Evolutionary conservation across 495 filamentous ascomycete species (phyloP).

Genomic region (Trypethelium eluteriae): DNA sequence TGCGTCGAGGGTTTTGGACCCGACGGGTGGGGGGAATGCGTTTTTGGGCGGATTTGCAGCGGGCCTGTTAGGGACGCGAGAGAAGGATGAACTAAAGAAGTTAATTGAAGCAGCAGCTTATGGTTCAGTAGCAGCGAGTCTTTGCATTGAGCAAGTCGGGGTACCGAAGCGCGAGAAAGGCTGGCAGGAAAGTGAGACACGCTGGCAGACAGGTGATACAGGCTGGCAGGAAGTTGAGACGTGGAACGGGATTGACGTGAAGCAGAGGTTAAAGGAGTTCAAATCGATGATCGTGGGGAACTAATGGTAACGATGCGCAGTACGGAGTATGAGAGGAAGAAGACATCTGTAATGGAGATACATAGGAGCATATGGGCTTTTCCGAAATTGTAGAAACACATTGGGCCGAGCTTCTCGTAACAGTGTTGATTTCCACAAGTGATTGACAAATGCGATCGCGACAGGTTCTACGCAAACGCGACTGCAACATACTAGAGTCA

Average conservation of each 20-base stretch:
- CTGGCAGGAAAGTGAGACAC: slow-evolving; percentile 34
- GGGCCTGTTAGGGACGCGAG: slow-evolving; percentile 53
- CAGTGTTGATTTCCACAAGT: too few relatives aligned
- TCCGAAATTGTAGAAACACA: too few relatives aligned
- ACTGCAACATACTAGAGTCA: too few relatives aligned
- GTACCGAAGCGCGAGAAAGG: slow-evolving; percentile 54
- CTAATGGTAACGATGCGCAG: neutral
- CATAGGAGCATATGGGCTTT: too few relatives aligned
- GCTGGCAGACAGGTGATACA: slow-evolving; percentile 31
- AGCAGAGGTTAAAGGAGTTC: slow-evolving; percentile 5
- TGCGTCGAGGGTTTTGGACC: slow-evolving; percentile 61
- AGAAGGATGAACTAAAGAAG: slow-evolving; percentile 18
- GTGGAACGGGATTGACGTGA: slow-evolving; percentile 20
- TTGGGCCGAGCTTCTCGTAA: too few relatives aligned
- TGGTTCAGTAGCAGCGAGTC: slow-evolving; percentile 82
- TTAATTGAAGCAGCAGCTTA: slow-evolving; percentile 64
- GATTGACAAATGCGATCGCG: too few relatives aligned
- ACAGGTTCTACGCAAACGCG: too few relatives aligned
- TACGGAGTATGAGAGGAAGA: too few relatives aligned
- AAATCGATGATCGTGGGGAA: neutral
- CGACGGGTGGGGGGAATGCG: slow-evolving; percentile 91
- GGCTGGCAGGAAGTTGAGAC: slow-evolving; percentile 41
- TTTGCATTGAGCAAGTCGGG: slow-evolving; percentile 90
- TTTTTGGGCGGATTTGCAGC: slow-evolving; percentile 81
- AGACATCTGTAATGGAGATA: too few relatives aligned